These are phyloP conservation scores for Trichosporon sp. DNA, from an alignment of 1,284 basidiomycete genomes.

Conservation along the genomic window DNA sequence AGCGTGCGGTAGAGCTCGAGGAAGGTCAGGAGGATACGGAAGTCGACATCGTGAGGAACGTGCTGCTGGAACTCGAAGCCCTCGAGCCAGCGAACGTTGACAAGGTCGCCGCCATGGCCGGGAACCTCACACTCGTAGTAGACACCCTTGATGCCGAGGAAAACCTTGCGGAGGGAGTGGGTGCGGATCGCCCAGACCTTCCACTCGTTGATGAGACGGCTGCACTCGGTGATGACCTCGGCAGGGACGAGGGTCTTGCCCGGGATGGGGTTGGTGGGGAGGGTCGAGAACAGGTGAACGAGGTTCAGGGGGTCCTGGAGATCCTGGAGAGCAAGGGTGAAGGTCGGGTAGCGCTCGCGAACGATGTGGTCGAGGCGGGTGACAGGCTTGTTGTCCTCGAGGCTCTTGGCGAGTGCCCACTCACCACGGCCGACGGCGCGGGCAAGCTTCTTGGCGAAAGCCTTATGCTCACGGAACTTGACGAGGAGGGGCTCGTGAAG, in stretches of 20 bases:
- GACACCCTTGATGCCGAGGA: slow-evolving; percentile 97
- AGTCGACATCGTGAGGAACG: slow-evolving; percentile 93
- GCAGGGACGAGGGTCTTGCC: slow-evolving; percentile 69
- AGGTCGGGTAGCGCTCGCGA: slow-evolving; percentile 98
- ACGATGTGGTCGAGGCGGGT: slow-evolving; percentile 94
- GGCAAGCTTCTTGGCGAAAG: slow-evolving; percentile 96
- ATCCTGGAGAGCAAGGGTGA: slow-evolving; percentile 92
- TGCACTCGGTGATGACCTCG: slow-evolving; percentile 86
- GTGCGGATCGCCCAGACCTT: slow-evolving; percentile 88
- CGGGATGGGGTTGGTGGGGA: slow-evolving; percentile 73
- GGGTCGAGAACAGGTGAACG: slow-evolving; percentile 85
- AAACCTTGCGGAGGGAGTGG: slow-evolving; percentile 81
- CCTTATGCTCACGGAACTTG: slow-evolving; percentile 95
- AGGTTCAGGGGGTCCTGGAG: slow-evolving; percentile 97
- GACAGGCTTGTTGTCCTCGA: slow-evolving; percentile 88
- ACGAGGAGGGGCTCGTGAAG: slow-evolving; percentile 96
- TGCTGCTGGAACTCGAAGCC: slow-evolving; percentile 98
- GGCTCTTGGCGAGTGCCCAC: slow-evolving; percentile 90
- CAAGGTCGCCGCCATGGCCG: slow-evolving; percentile 73
- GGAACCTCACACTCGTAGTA: slow-evolving; percentile 94
- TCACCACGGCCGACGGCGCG: slow-evolving; percentile 90
- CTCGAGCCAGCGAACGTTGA: slow-evolving; percentile 85
- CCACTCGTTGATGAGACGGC: slow-evolving; percentile 87
- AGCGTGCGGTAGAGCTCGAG: slow-evolving; percentile 97
- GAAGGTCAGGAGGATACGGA: slow-evolving; percentile 97